These are phyloP conservation scores for Strobilomyces confusus DNA, from an alignment of 768 basidiomycete species.

Conservation along the genomic window DNA sequence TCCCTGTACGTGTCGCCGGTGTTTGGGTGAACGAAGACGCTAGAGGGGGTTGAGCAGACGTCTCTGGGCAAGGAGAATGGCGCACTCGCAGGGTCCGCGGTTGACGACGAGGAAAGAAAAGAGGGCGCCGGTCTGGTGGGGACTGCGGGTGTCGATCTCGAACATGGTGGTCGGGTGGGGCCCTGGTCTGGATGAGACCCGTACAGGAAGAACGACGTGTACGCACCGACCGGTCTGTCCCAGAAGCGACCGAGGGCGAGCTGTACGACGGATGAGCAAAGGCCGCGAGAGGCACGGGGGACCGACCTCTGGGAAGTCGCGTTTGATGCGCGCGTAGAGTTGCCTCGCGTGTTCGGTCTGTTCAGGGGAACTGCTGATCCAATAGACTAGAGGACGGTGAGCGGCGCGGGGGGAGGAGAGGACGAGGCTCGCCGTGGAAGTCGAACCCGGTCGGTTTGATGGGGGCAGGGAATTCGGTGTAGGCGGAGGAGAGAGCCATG, in stretches of 20 bases:
- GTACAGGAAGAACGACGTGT: not conserved
- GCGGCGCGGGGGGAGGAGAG: not conserved
- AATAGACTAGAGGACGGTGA: constrained; percentile 48
- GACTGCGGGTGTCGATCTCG: constrained; percentile 62
- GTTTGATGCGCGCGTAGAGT: constrained; percentile 53
- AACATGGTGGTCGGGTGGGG: constrained; percentile 74
- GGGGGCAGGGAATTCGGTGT: constrained; percentile 52
- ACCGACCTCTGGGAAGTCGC: constrained; percentile 69
- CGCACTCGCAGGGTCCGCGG: constrained; percentile 69
- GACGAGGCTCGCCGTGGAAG: constrained; percentile 54
- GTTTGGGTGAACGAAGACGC: constrained; percentile 71
- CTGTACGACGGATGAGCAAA: constrained; percentile 29
- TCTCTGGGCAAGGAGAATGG: constrained; percentile 14
- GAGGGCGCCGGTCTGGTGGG: constrained; percentile 64
- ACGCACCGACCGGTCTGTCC: constrained; percentile 59
- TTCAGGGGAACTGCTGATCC: constrained; percentile 42
- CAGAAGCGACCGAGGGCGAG: constrained; percentile 58
- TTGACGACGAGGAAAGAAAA: constrained; percentile 67
- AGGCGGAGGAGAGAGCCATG: constrained; percentile 45
- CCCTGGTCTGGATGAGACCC: constrained; percentile 32
- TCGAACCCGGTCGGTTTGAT: constrained; percentile 65
- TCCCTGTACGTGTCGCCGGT: constrained; percentile 53
- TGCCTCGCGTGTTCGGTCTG: constrained; percentile 49
- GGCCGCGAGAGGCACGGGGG: not conserved
- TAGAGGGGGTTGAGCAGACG: constrained; percentile 23